phyloP scores from a whole-genome alignment of 768 basidiomycete genomes.

The Mycena floridula region DNA sequence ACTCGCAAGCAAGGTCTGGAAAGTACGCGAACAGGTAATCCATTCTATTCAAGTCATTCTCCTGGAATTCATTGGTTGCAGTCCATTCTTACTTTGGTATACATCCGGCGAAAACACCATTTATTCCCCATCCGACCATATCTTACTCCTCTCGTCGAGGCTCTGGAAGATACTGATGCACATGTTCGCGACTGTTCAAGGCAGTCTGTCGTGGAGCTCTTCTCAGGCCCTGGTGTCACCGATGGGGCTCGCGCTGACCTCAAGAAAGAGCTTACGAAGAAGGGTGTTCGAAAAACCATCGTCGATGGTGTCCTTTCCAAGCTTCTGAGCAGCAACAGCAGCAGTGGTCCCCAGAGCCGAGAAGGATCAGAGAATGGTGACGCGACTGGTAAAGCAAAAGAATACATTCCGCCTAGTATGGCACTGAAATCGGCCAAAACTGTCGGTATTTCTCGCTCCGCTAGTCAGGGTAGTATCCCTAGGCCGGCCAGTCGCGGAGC shows the following conservation, averaged over 20 bases:
- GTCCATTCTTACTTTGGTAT: slow-evolving; percentile 64
- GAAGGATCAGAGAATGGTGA: slow-evolving; percentile 62
- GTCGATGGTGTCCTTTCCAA: slow-evolving; percentile 73
- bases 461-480: slow-evolving; percentile 43
- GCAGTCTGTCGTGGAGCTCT: slow-evolving; percentile 75
- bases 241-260: slow-evolving; percentile 88
- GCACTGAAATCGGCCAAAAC: slow-evolving; percentile 48
- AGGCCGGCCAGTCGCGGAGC: slow-evolving; percentile 62
- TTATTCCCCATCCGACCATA: slow-evolving; percentile 80
- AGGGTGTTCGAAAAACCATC: slow-evolving; percentile 81
- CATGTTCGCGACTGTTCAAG: slow-evolving; percentile 85
- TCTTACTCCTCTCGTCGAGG: slow-evolving; percentile 71
- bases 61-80: slow-evolving; percentile 15
- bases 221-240: slow-evolving; percentile 75
- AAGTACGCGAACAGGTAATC: slow-evolving; percentile 80
- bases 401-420: slow-evolving; percentile 74
- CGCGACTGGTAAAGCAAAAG: slow-evolving; percentile 34
- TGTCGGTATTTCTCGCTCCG: slow-evolving; percentile 20
- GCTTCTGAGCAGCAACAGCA: slow-evolving; percentile 42
- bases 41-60: too few relatives aligned
- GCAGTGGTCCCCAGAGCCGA: slow-evolving; percentile 39
- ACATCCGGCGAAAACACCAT: slow-evolving; percentile 64
- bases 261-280: slow-evolving; percentile 86
- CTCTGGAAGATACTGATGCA: slow-evolving; percentile 86
- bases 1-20: slow-evolving; percentile 76